Evolutionary conservation across 2,329 filamentous ascomycete genomes (phyloP), one percentile per base, ranked within the genome.

Genomic region (Talaromyces sp.): DNA sequence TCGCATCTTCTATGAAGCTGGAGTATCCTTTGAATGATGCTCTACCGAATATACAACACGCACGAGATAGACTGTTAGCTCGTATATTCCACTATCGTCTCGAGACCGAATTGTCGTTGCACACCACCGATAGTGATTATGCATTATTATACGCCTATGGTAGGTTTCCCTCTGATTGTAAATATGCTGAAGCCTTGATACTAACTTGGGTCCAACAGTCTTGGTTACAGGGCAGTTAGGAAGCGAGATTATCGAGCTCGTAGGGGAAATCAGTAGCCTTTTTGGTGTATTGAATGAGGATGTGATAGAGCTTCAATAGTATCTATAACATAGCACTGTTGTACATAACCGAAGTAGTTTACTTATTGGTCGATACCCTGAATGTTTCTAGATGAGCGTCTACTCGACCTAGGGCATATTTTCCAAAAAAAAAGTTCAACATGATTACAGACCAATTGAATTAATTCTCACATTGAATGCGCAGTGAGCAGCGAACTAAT

Each of bases 1-100:
- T 99, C 68, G 95, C 95, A 1, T 95, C 91, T 49, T 96, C 91
- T 14, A 88, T 98, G 80, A 97, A 96, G 83, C 85, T 98, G 9
- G 93, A 97, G 78, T 98, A 97, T 72, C 93, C 95, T 0, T 83
- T 99, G 66, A 94, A 90, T 41, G 93, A 97, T 73, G 91, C 91
- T 13, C 83, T 98, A 49, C 95, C 95, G 0, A 93, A 89, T 67
- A 90, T 96, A 37, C 87, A 90, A 59, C 87, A 90, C 74, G 88
- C 89, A 47, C 86, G 95, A 68, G 93, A 99, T 74, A 84, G 91
- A 66, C 81, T 98, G 54, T 83, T 99, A 24, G 90, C 92, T 22
- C 94, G 92, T 78, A 90, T 97, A 45, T 95, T 96, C 71, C 87
- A 90, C 72, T 98, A 95, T 77, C 84, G 94, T 64, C 89, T 91